Percentiles rank a stretch among this genome's conserved stretches.
Evolutionary conservation across 495 filamentous ascomycete genomes (phyloP).

Genomic region (Clavariopsis aquatica): DNA sequence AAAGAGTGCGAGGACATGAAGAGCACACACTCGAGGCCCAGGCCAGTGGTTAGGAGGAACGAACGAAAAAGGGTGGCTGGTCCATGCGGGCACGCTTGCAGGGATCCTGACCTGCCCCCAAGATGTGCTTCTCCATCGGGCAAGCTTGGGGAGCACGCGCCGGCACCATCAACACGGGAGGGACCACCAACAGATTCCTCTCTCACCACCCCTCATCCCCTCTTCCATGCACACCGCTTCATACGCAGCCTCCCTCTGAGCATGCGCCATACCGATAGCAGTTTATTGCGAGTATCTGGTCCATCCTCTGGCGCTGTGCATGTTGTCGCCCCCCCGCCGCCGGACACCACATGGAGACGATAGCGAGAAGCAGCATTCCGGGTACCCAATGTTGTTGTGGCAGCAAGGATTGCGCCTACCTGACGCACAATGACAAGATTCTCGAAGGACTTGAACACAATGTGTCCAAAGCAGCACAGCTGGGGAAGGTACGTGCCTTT

Average conservation of each 20-base stretch:
- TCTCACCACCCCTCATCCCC: conserved; percentile 3
- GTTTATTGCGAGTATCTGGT: background rate
- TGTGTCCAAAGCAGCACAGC: conserved; percentile 75
- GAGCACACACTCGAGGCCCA: too few species aligned
- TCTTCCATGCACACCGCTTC: background rate
- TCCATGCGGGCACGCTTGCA: conserved; percentile 5
- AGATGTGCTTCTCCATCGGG: background rate
- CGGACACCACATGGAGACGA: conserved; percentile 17
- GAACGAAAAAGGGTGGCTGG: conserved; percentile 17
- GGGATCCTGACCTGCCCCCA: background rate
- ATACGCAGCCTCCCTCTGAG: background rate
- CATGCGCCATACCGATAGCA: conserved; percentile 4
- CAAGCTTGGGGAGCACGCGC: background rate
- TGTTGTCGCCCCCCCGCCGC: conserved; percentile 14
- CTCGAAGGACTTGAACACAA: conserved; percentile 82
- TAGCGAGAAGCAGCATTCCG: conserved; percentile 33
- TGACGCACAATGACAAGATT: conserved; percentile 77
- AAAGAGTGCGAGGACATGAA: conserved; percentile 8
- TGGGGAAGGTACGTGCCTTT: conserved; percentile 75
- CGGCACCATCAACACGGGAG: background rate
- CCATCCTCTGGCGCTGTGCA: background rate
- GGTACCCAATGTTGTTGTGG: conserved; percentile 75
- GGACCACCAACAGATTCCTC: background rate
- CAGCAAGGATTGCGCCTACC: conserved; percentile 71
- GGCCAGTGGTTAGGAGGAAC: conserved; percentile 11